Base-by-base conservation (phyloP, 257 asterid species). In the Asclepias syriaca region DNA sequence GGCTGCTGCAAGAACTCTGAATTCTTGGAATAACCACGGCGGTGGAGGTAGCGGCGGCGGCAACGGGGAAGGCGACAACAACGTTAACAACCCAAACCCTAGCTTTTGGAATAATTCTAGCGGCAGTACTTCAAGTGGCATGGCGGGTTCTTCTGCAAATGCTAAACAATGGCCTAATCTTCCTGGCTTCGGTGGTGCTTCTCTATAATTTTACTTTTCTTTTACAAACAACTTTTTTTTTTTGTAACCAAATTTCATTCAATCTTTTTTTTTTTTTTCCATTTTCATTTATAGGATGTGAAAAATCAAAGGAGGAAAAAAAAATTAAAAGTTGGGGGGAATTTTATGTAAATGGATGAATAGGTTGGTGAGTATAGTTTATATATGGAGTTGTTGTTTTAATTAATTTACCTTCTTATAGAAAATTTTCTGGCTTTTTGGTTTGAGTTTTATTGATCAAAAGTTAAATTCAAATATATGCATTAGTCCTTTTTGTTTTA, bases 11-110 rank as follows among this genome's bases (percentile, higher is more conserved):
- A 77, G 82, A 80, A 82, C 82, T 22, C 34, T 76, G 76, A 45
- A 65, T 73, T 73, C 87, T n/a, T 85, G 93, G 93, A 79, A 34
- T 34, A 34, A 83, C 9, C 82, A 79, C 18, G 74, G 66, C 65
- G 81, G n/a, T n/a, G n/a, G n/a, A n/a, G n/a, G n/a, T n/a, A n/a
- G 75, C 39, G 77, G 77, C 70, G 69, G 75, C 39, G 77, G 77
- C 70, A 69, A 66, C 72, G 70, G 3, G 3, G 39, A 34, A 34
- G 39, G 39, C 39, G 39, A 34, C 39, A 34, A 34, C 39, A 34
- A 34, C 39, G 0, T 34, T 34, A 34, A 34, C 39, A 4, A 34
- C 39, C 39, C 72, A 61, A 75, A 66, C 37, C 66, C 70, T 67
- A 67, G 54, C 1, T 46, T 72, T 66, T 81, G 85, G 81, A 78